Evolutionary conservation across 1,284 basidiomycete species (phyloP), one percentile per base, ranked within the genome.

Genomic region (Apiotrichum brassicae): DNA sequence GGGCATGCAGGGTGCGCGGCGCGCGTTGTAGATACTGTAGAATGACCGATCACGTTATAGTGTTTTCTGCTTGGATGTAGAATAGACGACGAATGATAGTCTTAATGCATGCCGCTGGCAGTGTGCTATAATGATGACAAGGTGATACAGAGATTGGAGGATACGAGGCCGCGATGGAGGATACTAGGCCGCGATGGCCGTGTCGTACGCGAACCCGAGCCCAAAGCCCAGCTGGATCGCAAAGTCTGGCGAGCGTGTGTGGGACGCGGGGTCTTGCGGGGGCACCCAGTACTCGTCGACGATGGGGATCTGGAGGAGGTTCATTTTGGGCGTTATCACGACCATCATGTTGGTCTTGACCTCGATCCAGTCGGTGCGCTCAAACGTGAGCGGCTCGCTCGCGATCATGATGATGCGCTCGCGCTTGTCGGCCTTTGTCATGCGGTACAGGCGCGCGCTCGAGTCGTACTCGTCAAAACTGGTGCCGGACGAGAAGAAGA

Each of bases 401-500:
- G 88, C 87, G 69, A 94, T 84, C 83, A 95, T 85, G 63, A 94
- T 90, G 63, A 95, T 91, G 61, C 89, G 67, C 55, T 74, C 72
- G 53, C 94, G 79, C 74, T 95, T 97, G 74, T 97, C 94, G 33
- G 84, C 83, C 72, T 97, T 98, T 19, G 86, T 86, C 92, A 95
- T 97, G 64, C 85, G 83, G 71, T 94, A 94, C 69, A 93, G 83
- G 18, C 88, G 87, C 3, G 51, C 54, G 7, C 87, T 86, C 13
- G 73, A 82, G 24, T 84, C 82, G 63, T 88, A 91, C 73, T 97
- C 91, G 59, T 87, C 90, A 65, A 97, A 98, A 13, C 84, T 83
- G 3, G 89, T 94, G 1, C 93, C 92, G 2, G 89, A 93, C 3
- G 90, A 93, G 72, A 92, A 97, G 84, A 92, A 95, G 68, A 97